Conservation (phyloP, 345 rosid genomes). For the Sisymbrium irio region DNA sequence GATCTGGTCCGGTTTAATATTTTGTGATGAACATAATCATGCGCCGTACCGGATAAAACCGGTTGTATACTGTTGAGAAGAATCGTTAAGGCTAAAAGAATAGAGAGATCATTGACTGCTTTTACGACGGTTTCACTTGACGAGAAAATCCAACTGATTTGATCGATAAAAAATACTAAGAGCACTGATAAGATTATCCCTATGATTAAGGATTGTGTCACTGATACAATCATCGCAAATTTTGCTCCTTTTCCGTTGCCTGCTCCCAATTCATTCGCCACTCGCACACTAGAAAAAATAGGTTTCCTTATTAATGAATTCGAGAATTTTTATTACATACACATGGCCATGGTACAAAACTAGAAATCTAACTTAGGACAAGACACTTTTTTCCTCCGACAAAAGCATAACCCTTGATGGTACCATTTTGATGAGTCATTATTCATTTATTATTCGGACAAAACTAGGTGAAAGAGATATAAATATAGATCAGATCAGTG, state of each 20-base stretch:
- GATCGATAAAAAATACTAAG: constrained; percentile 25
- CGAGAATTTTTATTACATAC: too few relatives aligned
- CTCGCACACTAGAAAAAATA: constrained; percentile 55
- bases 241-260: constrained; percentile 2
- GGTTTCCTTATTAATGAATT: too few relatives aligned
- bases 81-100: neutral
- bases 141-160: constrained; percentile 9
- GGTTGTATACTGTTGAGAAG: constrained; percentile 24
- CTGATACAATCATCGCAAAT: constrained; percentile 14
- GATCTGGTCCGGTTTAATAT: neutral
- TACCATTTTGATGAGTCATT: too few relatives aligned
- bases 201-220: neutral
- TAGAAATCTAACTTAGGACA: too few relatives aligned
- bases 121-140: constrained; percentile 3
- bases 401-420: too few relatives aligned
- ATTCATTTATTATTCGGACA: too few relatives aligned
- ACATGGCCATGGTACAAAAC: too few relatives aligned
- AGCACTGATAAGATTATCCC: neutral
- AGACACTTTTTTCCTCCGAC: too few relatives aligned
- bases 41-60: neutral
- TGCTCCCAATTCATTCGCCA: constrained; percentile 18
- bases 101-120: constrained; percentile 17
- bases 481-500: too few relatives aligned
- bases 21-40: neutral
- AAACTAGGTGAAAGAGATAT: too few relatives aligned